Evolutionary conservation across 176 grass and related monocot genomes (phyloP), one percentile per base, ranked within the genome.

Genomic region (Triticum timopheevii): DNA sequence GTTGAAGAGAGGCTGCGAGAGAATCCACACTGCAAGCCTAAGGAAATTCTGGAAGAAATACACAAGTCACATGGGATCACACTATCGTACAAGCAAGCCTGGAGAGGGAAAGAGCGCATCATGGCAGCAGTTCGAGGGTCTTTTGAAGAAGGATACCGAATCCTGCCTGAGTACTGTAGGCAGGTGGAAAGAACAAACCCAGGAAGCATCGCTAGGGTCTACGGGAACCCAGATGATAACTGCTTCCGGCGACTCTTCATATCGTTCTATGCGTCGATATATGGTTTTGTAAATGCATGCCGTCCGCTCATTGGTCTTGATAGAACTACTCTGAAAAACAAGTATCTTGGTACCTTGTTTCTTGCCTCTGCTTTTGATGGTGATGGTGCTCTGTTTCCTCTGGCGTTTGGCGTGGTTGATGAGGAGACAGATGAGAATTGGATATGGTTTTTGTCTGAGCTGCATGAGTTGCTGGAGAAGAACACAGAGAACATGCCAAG

Each of bases 401-500:
- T 99, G 47, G 97, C 94, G 38, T 99, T 99, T 88, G 97, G 97
- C 2, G 97, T 99, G 61, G 94, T 96, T 59, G 94, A 99, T 83
- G 97, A 99, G 83, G 97, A 96, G 79, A 93, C 83, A 5, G 97
- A 99, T 62, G 97, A 99, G 7, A 99, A 99, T 36, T 98, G 97
- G 97, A 77, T 96, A 71, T 98, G 97, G 97, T 98, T 98, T 76
- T 87, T 98, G 80, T 93, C 90, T 49, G 97, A 98, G 84, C 85
- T 98, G 56, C 97, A 96, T 69, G 86, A 93, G 62, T 82, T 98
- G 81, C 89, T 99, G 4, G 94, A 99, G 85, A 88, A 86, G 80
- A 99, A 99, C 86, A 99, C 97, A 11, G 97, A 96, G 78, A 94
- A 99, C 66, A 94, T 99, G 97, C 94, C 97, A 38, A 92, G 97